Conservation (phyloP, 768 basidiomycete genomes). For the Dioszegia aurantiaca region DNA sequence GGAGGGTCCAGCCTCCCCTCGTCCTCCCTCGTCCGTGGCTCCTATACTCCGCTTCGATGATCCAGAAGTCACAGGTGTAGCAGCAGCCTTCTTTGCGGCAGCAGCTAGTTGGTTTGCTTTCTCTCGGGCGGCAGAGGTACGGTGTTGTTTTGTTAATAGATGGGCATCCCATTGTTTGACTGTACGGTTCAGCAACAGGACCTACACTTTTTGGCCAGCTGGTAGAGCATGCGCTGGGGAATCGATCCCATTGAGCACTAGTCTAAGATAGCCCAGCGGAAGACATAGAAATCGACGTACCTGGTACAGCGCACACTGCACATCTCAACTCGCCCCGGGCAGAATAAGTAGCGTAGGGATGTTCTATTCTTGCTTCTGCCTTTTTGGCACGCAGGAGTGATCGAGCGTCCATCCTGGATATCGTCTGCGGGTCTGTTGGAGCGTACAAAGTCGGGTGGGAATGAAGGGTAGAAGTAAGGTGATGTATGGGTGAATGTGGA, state of each 20-base stretch:
- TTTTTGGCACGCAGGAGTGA: slow-evolving; percentile 49
- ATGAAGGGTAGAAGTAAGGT: background rate
- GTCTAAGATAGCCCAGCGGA: too few relatives aligned
- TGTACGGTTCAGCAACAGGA: too few relatives aligned
- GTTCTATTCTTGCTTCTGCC: slow-evolving; percentile 42
- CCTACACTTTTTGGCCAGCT: too few relatives aligned
- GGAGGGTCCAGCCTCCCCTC: background rate
- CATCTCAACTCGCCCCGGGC: slow-evolving; percentile 43
- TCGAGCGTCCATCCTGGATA: slow-evolving; percentile 41
- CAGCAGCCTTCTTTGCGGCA: slow-evolving; percentile 15
- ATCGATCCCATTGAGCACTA: too few relatives aligned
- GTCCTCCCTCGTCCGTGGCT: background rate
- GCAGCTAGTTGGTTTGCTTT: slow-evolving; percentile 27
- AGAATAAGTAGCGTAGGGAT: slow-evolving; percentile 45
- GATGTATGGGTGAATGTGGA: slow-evolving; percentile 1
- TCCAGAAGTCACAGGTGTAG: slow-evolving; percentile 3
- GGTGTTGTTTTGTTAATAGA: slow-evolving; percentile 47
- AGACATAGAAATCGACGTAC: slow-evolving; percentile 22
- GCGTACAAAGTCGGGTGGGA: too few relatives aligned
- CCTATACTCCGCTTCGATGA: slow-evolving; percentile 13
- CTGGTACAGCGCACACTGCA: slow-evolving; percentile 46
- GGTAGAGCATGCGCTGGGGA: too few relatives aligned
- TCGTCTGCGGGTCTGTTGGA: background rate
- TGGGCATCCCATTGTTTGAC: slow-evolving; percentile 51
- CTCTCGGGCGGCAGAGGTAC: slow-evolving; percentile 43